Evolutionary conservation across 116 monocot species (phyloP), one percentile per base, ranked within the genome.

Genomic region (Phalaenopsis hybrid): DNA sequence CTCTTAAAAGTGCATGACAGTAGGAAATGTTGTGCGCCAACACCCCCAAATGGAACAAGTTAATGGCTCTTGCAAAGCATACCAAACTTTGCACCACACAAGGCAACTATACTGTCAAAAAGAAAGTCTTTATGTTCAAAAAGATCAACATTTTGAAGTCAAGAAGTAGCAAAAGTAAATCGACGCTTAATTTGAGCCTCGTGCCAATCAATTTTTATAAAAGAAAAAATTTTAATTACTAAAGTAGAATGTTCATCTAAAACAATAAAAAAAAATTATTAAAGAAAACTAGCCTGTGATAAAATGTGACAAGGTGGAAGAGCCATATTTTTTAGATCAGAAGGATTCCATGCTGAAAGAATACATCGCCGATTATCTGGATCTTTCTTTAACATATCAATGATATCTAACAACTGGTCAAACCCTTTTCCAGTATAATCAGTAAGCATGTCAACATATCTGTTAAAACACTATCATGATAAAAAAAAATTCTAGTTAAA

Each of bases 251-350:
- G 12, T 31, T n/a, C 63, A 7, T 23, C 25, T 67, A 67, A 55
- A 28, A 28, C 67, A 67, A 28, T 7, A 23, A 67, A 67, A 58
- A 67, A 33, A 12, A 55, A 16, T 55, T 17, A 15, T 15, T 55
- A 17, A 73, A 41, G 13, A 73, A 76, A 75, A 58, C 89, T 86
- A 82, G 93, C 99, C 85, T 99, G 99, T 57, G 93, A 90, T 85
- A 99, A 93, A 92, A 99, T 93, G 83, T 99, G 99, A 88, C 99
- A 99, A 55, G 99, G 99, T 75, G 95, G 99, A 79, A 93, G 93
- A 77, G 99, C 95, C 93, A 99, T 93, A 46, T 90, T 74, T 83
- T 93, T 95, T 73, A 99, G 85, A 88, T 99, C 99, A 74, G 88
- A 93, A 79, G 99, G 99, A 85, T 95, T 99, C 99, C 99, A 99